These are phyloP conservation scores for Boletus subcaerulescens DNA, from an alignment of 768 basidiomycete species.

Conservation along the genomic window DNA sequence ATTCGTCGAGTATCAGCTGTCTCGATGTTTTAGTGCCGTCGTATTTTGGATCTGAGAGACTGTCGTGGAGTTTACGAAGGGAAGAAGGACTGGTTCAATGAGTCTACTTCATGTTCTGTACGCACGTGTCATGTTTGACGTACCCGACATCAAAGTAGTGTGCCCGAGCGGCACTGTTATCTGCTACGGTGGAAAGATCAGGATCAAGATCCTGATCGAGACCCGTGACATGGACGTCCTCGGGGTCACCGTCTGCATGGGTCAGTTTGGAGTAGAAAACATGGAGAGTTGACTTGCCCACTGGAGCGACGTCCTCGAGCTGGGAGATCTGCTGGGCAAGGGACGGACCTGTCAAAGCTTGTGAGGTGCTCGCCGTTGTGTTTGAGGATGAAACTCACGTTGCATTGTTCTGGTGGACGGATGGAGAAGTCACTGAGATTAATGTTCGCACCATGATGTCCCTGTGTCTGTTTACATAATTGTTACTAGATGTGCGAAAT, in stretches of 20 bases:
- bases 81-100: constrained; percentile 54
- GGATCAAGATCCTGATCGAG: constrained; percentile 37
- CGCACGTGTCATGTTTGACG: constrained; percentile 22
- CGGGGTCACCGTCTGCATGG: constrained; percentile 67
- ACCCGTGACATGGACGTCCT: constrained; percentile 52
- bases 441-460: neutral
- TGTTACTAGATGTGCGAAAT: constrained; percentile 25
- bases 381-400: constrained; percentile 22
- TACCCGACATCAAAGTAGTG: constrained; percentile 90
- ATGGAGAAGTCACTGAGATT: neutral
- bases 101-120: constrained; percentile 4
- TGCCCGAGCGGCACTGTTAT: constrained; percentile 47
- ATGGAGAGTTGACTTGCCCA: constrained; percentile 45
- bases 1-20: constrained; percentile 47
- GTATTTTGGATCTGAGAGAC: constrained; percentile 76
- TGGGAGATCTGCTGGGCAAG: constrained; percentile 80
- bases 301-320: constrained; percentile 67
- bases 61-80: constrained; percentile 62
- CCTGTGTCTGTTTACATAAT: constrained; percentile 31
- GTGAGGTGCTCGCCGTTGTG: constrained; percentile 3
- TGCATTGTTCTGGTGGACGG: constrained; percentile 16
- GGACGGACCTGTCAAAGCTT: constrained; percentile 42
- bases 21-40: constrained; percentile 64
- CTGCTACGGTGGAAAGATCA: constrained; percentile 30
- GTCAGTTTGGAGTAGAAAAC: constrained; percentile 7